Conservation (phyloP, 306 rosid genomes). For the Senna tora region DNA sequence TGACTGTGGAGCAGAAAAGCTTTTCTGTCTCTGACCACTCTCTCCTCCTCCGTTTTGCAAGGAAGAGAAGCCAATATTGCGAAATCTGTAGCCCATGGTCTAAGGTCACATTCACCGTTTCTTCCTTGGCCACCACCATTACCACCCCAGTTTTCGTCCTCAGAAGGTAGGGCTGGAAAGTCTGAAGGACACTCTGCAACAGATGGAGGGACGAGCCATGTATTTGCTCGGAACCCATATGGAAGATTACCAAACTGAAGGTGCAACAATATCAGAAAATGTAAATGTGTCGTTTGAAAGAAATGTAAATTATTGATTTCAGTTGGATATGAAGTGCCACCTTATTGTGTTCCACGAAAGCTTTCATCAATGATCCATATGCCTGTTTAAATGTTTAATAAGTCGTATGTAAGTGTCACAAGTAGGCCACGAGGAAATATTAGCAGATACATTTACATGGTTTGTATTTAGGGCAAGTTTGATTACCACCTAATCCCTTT, state of each 20-base stretch:
- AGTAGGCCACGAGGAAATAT: neutral
- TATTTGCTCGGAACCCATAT: constrained; percentile 88
- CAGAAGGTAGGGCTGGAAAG: constrained; percentile 67
- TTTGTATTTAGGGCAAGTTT: neutral
- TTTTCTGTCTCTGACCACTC: constrained; percentile 85
- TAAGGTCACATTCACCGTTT: constrained; percentile 60
- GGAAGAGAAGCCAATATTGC: constrained; percentile 74
- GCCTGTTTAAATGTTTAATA: constrained; percentile 73
- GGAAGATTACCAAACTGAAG: constrained; percentile 96
- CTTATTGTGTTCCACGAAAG: constrained; percentile 87
- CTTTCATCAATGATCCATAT: constrained; percentile 81
- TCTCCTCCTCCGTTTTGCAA: constrained; percentile 95
- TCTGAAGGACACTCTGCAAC: constrained; percentile 65
- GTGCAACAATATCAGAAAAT: constrained; percentile 30
- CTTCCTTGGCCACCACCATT: constrained; percentile 86
- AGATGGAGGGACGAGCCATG: constrained; percentile 96
- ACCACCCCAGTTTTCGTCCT: constrained; percentile 96
- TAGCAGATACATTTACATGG: neutral
- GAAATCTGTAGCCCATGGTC: constrained; percentile 84
- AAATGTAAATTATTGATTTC: constrained; percentile 11
- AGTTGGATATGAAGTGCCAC: constrained; percentile 44
- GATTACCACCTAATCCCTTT: too few relatives aligned
- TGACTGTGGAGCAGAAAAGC: constrained; percentile 85
- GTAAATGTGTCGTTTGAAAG: neutral
- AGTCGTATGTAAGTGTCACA: constrained; percentile 31